These are phyloP conservation scores for Globisporangium sylvaticum DNA, from an alignment of 352 stramenopile genomes.

Conservation along the genomic window DNA sequence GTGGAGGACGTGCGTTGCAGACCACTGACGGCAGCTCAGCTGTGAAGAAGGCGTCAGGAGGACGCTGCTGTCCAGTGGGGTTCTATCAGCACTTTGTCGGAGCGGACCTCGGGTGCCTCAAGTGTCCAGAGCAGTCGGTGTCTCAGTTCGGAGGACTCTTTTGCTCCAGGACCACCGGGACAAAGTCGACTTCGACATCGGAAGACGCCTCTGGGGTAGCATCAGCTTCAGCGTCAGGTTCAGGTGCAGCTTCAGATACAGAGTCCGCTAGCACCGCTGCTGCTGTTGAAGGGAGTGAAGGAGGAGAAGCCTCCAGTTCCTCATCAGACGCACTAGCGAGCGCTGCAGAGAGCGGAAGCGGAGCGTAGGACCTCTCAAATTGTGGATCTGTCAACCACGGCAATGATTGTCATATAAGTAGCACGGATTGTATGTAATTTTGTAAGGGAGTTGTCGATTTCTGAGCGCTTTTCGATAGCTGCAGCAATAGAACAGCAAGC, in stretches of 20 bases:
- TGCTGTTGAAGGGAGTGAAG: background rate
- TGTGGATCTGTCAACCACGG: no score
- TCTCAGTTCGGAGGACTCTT: background rate
- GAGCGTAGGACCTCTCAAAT: background rate
- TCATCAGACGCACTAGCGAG: background rate
- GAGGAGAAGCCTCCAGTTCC: background rate
- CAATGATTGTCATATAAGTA: no score
- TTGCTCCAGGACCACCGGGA: background rate
- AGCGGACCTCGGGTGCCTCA: background rate
- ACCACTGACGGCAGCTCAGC: background rate
- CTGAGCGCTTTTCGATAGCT: no score
- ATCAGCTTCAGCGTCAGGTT: background rate
- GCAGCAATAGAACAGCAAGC: no score
- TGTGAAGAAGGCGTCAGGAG: background rate
- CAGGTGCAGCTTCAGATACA: background rate
- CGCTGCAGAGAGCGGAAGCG: background rate
- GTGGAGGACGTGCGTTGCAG: background rate
- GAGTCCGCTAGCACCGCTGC: background rate
- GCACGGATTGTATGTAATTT: no score
- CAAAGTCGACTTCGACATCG: background rate
- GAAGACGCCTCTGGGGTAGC: background rate
- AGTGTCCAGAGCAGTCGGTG: background rate
- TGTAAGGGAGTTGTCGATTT: no score
- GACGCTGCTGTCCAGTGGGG: background rate
- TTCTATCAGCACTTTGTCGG: constrained; percentile 1